Conservation (phyloP, 257 asterid genomes). For the Solanum neorickii region DNA sequence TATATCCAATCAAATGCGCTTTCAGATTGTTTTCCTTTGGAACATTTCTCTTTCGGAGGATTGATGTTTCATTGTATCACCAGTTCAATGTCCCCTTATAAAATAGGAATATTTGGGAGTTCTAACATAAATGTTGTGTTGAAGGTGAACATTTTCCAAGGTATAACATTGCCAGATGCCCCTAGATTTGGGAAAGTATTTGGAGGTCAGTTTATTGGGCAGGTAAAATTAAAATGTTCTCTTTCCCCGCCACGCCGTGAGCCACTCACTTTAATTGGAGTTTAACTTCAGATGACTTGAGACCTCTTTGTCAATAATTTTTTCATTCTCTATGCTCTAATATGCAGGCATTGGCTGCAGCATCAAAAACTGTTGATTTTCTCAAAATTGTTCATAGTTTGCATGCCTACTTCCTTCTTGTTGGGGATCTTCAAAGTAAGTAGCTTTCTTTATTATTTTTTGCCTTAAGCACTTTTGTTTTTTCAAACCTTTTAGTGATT, state of each 20-base stretch:
- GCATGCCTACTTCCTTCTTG: conserved; percentile 86
- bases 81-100: not conserved
- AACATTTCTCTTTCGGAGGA: not conserved
- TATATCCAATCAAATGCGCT: not conserved
- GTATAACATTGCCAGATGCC: conserved; percentile 92
- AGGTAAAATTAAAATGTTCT: conserved; percentile 36
- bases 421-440: conserved; percentile 81
- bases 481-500: not conserved
- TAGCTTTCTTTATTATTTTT: not conserved
- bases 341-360: conserved; percentile 98
- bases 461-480: not conserved
- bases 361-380: conserved; percentile 87
- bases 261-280: not conserved
- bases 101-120: not conserved
- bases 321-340: not conserved
- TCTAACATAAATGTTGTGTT: conserved; percentile 3
- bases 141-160: conserved; percentile 75
- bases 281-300: not conserved
- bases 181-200: conserved; percentile 86
- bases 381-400: conserved; percentile 86
- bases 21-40: not conserved
- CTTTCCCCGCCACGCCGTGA: not conserved
- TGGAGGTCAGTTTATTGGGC: conserved; percentile 98
- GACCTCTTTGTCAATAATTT: not conserved
- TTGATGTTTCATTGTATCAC: not conserved